Evolutionary conservation across 1,284 basidiomycete species (phyloP), one percentile per base, ranked within the genome.

Genomic region (Austroboletus niveus): DNA sequence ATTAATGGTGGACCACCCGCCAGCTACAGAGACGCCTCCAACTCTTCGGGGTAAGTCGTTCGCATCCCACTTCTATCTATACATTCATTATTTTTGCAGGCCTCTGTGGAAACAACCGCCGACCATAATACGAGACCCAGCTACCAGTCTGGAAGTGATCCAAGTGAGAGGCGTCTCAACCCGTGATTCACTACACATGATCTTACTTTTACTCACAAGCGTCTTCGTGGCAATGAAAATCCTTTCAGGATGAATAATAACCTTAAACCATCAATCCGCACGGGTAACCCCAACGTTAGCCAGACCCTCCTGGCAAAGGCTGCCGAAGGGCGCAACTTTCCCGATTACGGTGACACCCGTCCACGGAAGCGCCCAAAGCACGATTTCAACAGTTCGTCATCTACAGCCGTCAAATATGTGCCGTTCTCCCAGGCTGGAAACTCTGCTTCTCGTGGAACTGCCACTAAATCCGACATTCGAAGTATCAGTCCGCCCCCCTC

Each of bases 11-110:
- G 51, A 32, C 47, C 22, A 7, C 56, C 61, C 50, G 42, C 47
- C 41, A 67, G 60, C 57, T 48, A 52, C 42, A 71, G 68, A 58
- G 69, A 69, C 40, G 70, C 69, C 41, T 72, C 70, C 12, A 52
- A 42, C 45, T 20, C 44, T 30, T 52, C 55, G 7, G n/a, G 30
- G 69, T 62, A 48, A 54, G 66, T 55, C 6, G 17, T 32, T 47
- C 20, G 24, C 31, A 32, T 36, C 27, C 34, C 7, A 47, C 51
- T 24, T 38, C 40, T 43, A 29, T 47, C 45, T 45, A 42, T 46
- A 17, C 36, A 17, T 34, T 52, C 45, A 61, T 43, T 35, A 24
- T 24, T 47, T 38, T 48, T 49, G 42, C 34, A 61, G 51, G 49
- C 1, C 1, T 6, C 5, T 0, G 10, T 71, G 69, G 65, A 63